A percentile compares a stretch with the other conserved stretches of the same genome.
These are phyloP conservation scores for Aspergillus taichungensis DNA, from an alignment of 495 filamentous ascomycete genomes.

Conservation along the genomic window DNA sequence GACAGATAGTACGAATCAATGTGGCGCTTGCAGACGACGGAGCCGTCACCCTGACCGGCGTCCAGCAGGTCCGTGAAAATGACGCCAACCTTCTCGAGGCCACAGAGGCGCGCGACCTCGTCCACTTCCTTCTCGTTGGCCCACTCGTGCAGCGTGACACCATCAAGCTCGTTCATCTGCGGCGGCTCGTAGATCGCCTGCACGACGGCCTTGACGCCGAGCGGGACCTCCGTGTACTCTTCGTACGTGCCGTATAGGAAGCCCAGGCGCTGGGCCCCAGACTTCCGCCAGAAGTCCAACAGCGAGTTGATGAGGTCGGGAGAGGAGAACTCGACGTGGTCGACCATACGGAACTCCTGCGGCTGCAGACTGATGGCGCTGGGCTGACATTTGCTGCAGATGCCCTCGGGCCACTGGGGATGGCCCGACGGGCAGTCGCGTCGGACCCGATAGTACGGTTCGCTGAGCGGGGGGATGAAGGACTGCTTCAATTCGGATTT, in stretches of 20 bases:
- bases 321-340: slow-evolving; percentile 92
- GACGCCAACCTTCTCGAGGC: slow-evolving; percentile 81
- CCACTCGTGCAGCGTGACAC: slow-evolving; percentile 82
- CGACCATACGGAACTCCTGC: slow-evolving; percentile 94
- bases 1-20: slow-evolving; percentile 92
- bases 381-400: slow-evolving; percentile 97
- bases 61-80: slow-evolving; percentile 94
- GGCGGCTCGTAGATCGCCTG: slow-evolving; percentile 98
- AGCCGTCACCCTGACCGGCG: slow-evolving; percentile 67
- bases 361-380: slow-evolving; percentile 93
- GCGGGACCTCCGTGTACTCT: slow-evolving; percentile 85
- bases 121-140: slow-evolving; percentile 76
- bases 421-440: slow-evolving; percentile 88
- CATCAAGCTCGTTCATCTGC: slow-evolving; percentile 84
- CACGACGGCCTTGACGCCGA: slow-evolving; percentile 92
- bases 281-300: slow-evolving; percentile 83
- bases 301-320: slow-evolving; percentile 75
- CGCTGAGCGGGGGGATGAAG: slow-evolving; percentile 90
- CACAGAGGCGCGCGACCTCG: slow-evolving; percentile 73
- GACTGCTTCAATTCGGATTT: slow-evolving; percentile 85
- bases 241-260: slow-evolving; percentile 88
- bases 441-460: slow-evolving; percentile 87
- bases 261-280: slow-evolving; percentile 70
- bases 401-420: slow-evolving; percentile 90
- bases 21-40: slow-evolving; percentile 90